Conservation (phyloP, 208 protist genomes). For the Novymonas esmeraldas region DNA sequence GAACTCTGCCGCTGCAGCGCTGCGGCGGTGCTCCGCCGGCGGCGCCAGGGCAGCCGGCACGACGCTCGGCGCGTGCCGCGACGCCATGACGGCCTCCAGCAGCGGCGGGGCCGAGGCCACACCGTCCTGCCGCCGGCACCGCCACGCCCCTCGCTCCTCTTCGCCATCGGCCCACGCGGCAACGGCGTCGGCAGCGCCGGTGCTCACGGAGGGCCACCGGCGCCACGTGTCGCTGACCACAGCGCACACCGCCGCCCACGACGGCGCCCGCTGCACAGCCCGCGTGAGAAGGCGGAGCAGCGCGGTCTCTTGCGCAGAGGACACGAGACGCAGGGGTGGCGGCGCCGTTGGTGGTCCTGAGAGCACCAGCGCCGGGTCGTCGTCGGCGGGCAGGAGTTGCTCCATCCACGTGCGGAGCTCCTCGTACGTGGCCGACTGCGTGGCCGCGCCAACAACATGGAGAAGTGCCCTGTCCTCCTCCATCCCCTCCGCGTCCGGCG, state of each 20-base stretch:
- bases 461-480: constrained; percentile 8
- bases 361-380: no score
- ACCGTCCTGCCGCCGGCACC: background rate
- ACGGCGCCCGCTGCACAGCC: constrained; percentile 18
- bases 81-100: constrained; percentile 16
- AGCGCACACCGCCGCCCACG: constrained; percentile 15
- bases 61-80: constrained; percentile 5
- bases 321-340: background rate
- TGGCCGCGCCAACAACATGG: constrained; percentile 10
- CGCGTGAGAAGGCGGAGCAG: constrained; percentile 22
- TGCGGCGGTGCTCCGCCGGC: background rate
- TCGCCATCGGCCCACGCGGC: background rate
- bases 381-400: background rate
- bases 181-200: background rate
- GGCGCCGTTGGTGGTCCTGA: background rate
- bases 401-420: constrained; percentile 12
- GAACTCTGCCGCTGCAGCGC: background rate
- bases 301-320: constrained; percentile 7
- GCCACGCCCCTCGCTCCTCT: background rate
- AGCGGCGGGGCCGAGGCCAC: constrained; percentile 1
- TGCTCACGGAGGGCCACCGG: background rate
- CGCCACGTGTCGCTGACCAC: constrained; percentile 5
- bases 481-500: background rate
- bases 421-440: constrained; percentile 1
- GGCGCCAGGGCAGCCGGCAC: background rate